A percentile compares a stretch with the other conserved stretches of the same genome.
These are phyloP conservation scores for Blastobotrys parvus DNA, from an alignment of 805 yeast species.

Conservation along the genomic window DNA sequence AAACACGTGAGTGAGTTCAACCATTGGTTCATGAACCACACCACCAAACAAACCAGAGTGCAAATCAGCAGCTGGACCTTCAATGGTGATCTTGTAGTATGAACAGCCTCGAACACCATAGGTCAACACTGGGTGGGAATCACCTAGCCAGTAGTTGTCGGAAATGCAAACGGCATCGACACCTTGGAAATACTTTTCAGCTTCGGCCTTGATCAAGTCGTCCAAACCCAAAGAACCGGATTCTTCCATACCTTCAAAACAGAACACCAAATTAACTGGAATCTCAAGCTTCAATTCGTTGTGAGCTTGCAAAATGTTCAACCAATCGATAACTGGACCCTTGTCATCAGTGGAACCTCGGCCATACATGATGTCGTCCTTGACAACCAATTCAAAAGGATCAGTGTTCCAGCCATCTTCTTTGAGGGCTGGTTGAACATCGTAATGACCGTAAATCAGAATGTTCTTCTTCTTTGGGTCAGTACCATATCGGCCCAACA, in stretches of 20 bases:
- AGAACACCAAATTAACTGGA: constrained; percentile 86
- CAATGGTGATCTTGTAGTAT: constrained; percentile 74
- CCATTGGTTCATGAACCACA: constrained; percentile 93
- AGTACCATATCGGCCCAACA: constrained; percentile 78
- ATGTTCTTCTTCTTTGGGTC: constrained; percentile 83
- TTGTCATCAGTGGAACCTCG: constrained; percentile 97
- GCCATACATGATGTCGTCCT: constrained; percentile 67
- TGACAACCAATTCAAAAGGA: constrained; percentile 72
- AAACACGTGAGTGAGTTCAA: constrained; percentile 76
- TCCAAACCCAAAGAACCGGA: constrained; percentile 92
- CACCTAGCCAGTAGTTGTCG: constrained; percentile 98
- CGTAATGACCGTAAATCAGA: constrained; percentile 93
- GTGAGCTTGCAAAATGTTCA: constrained; percentile 88
- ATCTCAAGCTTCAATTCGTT: constrained; percentile 72
- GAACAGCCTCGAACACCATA: constrained; percentile 96
- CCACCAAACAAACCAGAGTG: constrained; percentile 99
- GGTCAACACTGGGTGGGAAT: constrained; percentile 91
- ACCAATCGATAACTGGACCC: constrained; percentile 98
- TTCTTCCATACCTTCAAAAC: constrained; percentile 99
- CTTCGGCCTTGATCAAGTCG: constrained; percentile 69
- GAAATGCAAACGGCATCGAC: constrained; percentile 94
- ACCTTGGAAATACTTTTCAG: constrained; percentile 67
- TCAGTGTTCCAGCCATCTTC: constrained; percentile 96
- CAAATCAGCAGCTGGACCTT: constrained; percentile 94
- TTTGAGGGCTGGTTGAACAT: constrained; percentile 88